A percentile compares a stretch with the other conserved stretches of the same genome.
These are phyloP conservation scores for Xylaria cubensis DNA, from an alignment of 495 filamentous ascomycete genomes.

Conservation along the genomic window DNA sequence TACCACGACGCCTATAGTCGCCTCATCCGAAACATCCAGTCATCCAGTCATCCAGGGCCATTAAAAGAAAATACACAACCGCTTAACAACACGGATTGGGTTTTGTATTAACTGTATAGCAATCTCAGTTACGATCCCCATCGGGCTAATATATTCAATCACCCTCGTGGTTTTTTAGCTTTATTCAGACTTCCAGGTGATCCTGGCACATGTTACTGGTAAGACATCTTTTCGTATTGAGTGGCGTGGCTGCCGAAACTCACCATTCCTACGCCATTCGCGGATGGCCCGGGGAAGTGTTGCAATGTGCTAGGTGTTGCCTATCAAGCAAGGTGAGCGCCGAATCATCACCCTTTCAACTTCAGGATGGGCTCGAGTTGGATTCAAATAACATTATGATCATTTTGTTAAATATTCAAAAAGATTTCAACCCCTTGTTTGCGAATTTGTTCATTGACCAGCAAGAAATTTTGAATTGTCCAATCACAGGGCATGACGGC, in stretches of 20 bases:
- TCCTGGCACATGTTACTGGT: neutral
- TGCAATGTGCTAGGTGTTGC: neutral
- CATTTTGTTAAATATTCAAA: neutral
- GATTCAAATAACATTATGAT: constrained; percentile 14
- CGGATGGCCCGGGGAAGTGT: neutral
- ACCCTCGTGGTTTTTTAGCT: neutral
- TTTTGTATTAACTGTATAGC: neutral
- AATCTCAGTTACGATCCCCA: constrained; percentile 12
- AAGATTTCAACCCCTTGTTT: neutral
- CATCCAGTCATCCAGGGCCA: neutral
- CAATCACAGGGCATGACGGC: neutral
- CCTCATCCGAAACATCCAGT: neutral
- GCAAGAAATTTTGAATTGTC: neutral
- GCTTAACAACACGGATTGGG: neutral
- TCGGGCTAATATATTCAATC: neutral
- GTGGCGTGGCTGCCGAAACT: neutral
- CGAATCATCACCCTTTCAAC: neutral
- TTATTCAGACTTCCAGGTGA: neutral
- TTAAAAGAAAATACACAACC: neutral
- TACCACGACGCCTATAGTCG: neutral
- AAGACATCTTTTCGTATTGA: constrained; percentile 9
- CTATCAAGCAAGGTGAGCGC: neutral
- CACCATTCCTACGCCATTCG: neutral
- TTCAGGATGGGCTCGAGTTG: constrained; percentile 1
- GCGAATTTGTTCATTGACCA: neutral